Evolutionary conservation across 768 basidiomycete genomes (phyloP).

Genomic region (Lactarius vividus): DNA sequence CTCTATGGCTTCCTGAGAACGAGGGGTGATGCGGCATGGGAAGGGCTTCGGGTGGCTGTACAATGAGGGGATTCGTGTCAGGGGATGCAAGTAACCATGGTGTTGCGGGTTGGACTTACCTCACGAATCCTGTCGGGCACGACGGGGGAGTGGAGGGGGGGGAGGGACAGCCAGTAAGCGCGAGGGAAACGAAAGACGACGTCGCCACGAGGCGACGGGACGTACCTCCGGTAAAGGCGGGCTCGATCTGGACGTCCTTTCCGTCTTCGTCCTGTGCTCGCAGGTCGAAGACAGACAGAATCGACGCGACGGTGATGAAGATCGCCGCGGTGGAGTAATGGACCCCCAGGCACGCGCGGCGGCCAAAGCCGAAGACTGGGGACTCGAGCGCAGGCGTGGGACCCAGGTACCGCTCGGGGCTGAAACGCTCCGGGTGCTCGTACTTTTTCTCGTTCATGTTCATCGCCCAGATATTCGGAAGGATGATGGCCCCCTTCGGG

Average conservation of each 20-base stretch:
- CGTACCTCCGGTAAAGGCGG: constrained; percentile 27
- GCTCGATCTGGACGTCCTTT: constrained; percentile 16
- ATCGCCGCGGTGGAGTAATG: constrained; percentile 24
- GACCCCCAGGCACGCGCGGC: constrained; percentile 24
- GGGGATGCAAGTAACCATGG: not conserved
- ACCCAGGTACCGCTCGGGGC: constrained; percentile 22
- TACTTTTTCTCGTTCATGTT: constrained; percentile 26
- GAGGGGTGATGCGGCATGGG: constrained; percentile 20
- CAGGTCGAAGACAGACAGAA: constrained; percentile 25
- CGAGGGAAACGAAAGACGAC: not conserved
- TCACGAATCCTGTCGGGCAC: constrained; percentile 18
- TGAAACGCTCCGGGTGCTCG: constrained; percentile 20
- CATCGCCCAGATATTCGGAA: constrained; percentile 36
- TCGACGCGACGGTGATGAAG: constrained; percentile 23
- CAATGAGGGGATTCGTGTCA: not conserved
- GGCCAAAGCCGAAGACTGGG: constrained; percentile 26
- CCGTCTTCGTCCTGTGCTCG: constrained; percentile 22
- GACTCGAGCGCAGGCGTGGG: constrained; percentile 22
- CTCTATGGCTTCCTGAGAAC: constrained; percentile 18
- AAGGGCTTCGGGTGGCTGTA: constrained; percentile 25
- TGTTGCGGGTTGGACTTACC: not conserved
- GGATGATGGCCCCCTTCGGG: constrained; percentile 36
- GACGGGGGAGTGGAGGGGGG: not conserved
- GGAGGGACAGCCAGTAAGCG: not conserved
- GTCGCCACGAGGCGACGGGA: not conserved